Conservation (phyloP, 2,329 filamentous ascomycete species). For the Scedosporium aurantiacum region DNA sequence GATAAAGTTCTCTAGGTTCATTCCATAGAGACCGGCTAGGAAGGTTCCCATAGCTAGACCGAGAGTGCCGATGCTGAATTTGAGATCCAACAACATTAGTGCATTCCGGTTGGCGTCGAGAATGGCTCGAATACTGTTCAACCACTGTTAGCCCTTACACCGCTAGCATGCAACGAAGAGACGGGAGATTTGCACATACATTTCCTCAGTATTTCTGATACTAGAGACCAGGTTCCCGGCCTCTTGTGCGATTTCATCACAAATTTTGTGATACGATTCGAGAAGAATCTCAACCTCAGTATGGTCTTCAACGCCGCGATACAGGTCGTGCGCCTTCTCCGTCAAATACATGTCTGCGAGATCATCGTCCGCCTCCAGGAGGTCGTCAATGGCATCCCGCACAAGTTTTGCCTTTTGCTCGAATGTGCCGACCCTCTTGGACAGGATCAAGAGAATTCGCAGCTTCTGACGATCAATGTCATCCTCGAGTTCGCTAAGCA, state of each 20-base stretch:
- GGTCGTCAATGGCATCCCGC: constrained; percentile 85
- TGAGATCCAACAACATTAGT: constrained; percentile 93
- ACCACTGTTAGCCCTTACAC: constrained; percentile 14
- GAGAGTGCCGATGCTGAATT: constrained; percentile 89
- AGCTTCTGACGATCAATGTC: constrained; percentile 95
- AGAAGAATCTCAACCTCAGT: constrained; percentile 95
- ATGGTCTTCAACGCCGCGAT: constrained; percentile 72
- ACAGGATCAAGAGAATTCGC: constrained; percentile 80
- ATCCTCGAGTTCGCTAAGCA: constrained; percentile 83
- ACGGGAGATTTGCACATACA: constrained; percentile 45
- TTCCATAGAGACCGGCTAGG: constrained; percentile 96
- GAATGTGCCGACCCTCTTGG: constrained; percentile 91
- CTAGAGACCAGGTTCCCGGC: constrained; percentile 86
- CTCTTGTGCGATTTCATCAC: constrained; percentile 94
- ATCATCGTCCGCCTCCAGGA: constrained; percentile 94
- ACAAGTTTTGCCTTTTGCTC: constrained; percentile 94
- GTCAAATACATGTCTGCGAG: constrained; percentile 90
- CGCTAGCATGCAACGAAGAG: background rate
- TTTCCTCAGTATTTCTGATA: constrained; percentile 96
- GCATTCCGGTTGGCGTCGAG: constrained; percentile 96
- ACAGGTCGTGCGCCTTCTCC: constrained; percentile 67
- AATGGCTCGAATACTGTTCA: constrained; percentile 75
- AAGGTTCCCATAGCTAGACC: constrained; percentile 93
- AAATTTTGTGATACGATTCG: constrained; percentile 95
- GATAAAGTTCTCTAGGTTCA: constrained; percentile 98